These are phyloP conservation scores for Alternaria viburni DNA, from an alignment of 2,329 filamentous ascomycete species.

Conservation along the genomic window DNA sequence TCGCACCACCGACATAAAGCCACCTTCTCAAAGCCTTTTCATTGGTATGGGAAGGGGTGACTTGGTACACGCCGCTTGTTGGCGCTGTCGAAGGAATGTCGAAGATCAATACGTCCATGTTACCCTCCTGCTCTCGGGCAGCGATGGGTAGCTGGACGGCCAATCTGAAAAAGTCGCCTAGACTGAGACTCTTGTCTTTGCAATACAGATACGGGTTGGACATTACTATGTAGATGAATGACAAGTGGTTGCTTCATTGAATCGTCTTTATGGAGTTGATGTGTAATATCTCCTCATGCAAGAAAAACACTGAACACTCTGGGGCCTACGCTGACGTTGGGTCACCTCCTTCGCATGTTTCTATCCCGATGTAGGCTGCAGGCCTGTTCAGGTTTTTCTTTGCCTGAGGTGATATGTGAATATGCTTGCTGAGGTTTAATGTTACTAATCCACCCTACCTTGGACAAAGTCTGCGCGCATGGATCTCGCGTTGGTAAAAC, in stretches of 20 bases:
- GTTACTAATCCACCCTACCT: background rate
- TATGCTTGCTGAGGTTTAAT: no score
- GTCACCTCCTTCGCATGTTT: no score
- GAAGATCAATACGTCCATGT: slow-evolving; percentile 27
- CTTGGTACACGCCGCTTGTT: background rate
- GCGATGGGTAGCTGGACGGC: slow-evolving; percentile 24
- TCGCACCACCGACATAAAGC: slow-evolving; percentile 8
- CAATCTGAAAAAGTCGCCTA: slow-evolving; percentile 42
- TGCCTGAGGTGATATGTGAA: no score
- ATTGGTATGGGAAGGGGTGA: slow-evolving; percentile 30
- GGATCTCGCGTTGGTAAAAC: background rate
- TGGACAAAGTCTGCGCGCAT: background rate
- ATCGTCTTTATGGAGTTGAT: no score
- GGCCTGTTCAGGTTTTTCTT: no score
- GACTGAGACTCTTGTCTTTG: slow-evolving; percentile 43
- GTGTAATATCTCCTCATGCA: no score
- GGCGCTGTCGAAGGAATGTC: no score
- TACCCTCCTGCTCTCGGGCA: slow-evolving; percentile 25
- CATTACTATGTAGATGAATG: slow-evolving; percentile 15
- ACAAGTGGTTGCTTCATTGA: background rate
- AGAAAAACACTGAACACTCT: no score
- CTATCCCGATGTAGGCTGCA: no score
- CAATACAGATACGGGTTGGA: slow-evolving; percentile 47
- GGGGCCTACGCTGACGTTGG: background rate
- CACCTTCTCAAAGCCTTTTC: slow-evolving; percentile 24